phyloP scores from a whole-genome alignment of 2,329 filamentous ascomycete genomes.

The Cercospora sp. region DNA sequence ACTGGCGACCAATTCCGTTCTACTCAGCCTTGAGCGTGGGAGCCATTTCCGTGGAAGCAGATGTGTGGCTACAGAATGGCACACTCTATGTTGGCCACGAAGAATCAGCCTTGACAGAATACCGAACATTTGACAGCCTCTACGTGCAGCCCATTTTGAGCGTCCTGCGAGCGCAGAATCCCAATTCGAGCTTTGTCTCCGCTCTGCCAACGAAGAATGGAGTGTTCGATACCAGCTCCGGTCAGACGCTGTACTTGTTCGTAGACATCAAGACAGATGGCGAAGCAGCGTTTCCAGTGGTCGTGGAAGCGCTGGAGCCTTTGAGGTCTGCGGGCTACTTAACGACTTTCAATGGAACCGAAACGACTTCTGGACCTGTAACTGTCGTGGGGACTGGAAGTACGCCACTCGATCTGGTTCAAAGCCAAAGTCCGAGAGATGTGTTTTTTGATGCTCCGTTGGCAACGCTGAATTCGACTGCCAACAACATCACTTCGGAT shows the following conservation, averaged over 20 bases:
- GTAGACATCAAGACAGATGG: conserved; percentile 65
- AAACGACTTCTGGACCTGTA: conserved; percentile 52
- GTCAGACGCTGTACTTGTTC: conserved; percentile 64
- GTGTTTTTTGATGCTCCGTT: conserved; percentile 65
- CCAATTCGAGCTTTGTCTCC: conserved; percentile 52
- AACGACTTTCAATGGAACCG: conserved; percentile 53
- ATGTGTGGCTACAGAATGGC: conserved; percentile 61
- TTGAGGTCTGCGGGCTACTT: conserved; percentile 57
- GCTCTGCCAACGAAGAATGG: conserved; percentile 55
- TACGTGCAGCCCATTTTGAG: conserved; percentile 62
- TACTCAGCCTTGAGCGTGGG: conserved; percentile 59
- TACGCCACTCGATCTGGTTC: conserved; percentile 51
- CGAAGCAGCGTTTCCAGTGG: conserved; percentile 56
- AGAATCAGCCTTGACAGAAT: conserved; percentile 51
- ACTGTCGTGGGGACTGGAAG: conserved; percentile 66
- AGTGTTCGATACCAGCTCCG: conserved; percentile 58
- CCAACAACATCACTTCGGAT: conserved; percentile 48
- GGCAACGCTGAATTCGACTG: conserved; percentile 45
- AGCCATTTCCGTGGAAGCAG: conserved; percentile 58
- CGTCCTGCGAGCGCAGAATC: conserved; percentile 58
- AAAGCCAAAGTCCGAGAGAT: conserved; percentile 43
- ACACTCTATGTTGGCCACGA: conserved; percentile 62
- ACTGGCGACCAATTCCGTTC: conserved; percentile 53
- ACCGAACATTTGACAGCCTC: conserved; percentile 57
- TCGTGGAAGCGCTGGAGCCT: conserved; percentile 58